phyloP scores from a whole-genome alignment of 257 asterid species.

The Petunia secreta region DNA sequence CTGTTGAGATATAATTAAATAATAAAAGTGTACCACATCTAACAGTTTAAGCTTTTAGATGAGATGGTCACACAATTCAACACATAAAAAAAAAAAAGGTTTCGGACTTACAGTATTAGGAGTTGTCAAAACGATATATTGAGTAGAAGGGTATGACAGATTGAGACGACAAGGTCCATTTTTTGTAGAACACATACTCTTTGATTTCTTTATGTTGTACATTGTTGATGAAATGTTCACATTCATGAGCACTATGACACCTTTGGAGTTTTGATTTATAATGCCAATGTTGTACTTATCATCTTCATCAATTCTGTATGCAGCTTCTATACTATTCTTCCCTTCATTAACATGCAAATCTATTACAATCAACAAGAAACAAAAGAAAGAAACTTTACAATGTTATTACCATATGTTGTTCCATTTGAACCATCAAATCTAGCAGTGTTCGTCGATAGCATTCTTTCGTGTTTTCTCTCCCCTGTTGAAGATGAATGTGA shows the following conservation, averaged over 20 bases:
- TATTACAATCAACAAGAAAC: not conserved
- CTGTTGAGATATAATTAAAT: no score
- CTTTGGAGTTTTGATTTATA: not conserved
- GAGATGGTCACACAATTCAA: no score
- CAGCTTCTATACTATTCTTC: constrained; percentile 20
- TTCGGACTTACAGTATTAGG: constrained; percentile 22
- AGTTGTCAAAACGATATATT: constrained; percentile 17
- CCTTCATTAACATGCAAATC: not conserved
- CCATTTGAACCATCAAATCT: not conserved
- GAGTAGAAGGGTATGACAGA: constrained; percentile 2
- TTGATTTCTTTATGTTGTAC: constrained; percentile 21
- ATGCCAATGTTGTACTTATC: constrained; percentile 28
- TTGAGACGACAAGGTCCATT: constrained; percentile 24
- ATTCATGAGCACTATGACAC: constrained; percentile 20
- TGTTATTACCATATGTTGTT: not conserved
- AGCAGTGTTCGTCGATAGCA: constrained; percentile 21
- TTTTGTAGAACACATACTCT: constrained; percentile 26
- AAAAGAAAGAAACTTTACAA: not conserved
- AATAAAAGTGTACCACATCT: no score
- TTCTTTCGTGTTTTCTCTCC: constrained; percentile 1
- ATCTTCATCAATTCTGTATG: constrained; percentile 19
- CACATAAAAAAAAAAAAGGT: not conserved
- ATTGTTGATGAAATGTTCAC: constrained; percentile 29
- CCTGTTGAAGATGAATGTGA: constrained; percentile 8
- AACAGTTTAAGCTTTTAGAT: no score